Base-by-base conservation (phyloP, 768 basidiomycete species). In the Termitomyces sp. region DNA sequence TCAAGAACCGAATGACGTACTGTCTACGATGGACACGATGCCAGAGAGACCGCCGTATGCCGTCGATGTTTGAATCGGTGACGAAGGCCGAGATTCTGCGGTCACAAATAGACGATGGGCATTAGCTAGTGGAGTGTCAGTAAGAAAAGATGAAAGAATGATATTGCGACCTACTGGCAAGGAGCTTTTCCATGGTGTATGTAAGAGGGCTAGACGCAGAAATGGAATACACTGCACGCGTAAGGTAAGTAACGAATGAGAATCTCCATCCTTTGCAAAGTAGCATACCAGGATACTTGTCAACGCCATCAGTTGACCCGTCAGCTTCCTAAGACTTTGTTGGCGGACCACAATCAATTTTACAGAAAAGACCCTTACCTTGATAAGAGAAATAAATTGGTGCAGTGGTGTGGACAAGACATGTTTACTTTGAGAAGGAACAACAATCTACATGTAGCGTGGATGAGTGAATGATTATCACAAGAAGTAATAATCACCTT, bases 11-110 rank as follows among this genome's bases (percentile, higher is more conserved):
- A 35, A 55, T 35, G 4, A 77, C 86, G 61, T 67, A 93, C 92
- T 86, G 69, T 94, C 92, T 24, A 91, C 90, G 61, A 90, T 82
- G 15, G 92, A 92, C 11, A 92, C 88, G n/a, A 94, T 82, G 15
- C 92, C 92, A 8, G 81, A 85, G 7, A 90, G 77, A 65, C 81
- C 82, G 46, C 81, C 80, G 6, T 81, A 71, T 53, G 71, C 60
- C 59, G 74, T 67, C 46, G 82, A 70, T 24, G 81, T 73, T 59
- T 78, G 63, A 11, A 81, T 67, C 2, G 85, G 83, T 1, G 87
- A 85, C 2, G 81, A 74, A 16, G 83, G 74, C 53, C 75, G 74
- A 1, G 82, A 78, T 55, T 92, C 90, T 57, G 83, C 82, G 2
- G 86, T 89, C 22, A 93, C 84, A 69, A 94, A 93, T 12, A 94